Conservation (phyloP, 2,329 filamentous ascomycete genomes). For the Aspergillus versicolor region DNA sequence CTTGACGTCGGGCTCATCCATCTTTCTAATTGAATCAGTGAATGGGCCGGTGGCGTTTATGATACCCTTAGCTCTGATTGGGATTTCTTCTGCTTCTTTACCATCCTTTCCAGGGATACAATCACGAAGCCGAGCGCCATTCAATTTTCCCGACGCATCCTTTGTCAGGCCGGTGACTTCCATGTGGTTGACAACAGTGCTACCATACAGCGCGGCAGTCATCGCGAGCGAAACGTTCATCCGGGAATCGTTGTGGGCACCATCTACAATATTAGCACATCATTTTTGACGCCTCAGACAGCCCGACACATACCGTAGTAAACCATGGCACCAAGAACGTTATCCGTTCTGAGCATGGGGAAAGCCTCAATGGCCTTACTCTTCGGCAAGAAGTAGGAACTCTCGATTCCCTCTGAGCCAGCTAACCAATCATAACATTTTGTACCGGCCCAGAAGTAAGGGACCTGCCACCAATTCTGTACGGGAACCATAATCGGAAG, state of each 20-base stretch:
- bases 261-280: constrained; percentile 53
- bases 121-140: constrained; percentile 72
- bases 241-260: constrained; percentile 85
- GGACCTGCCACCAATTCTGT: constrained; percentile 80
- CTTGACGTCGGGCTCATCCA: constrained; percentile 70
- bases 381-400: constrained; percentile 81
- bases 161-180: constrained; percentile 77
- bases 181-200: constrained; percentile 78
- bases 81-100: constrained; percentile 61
- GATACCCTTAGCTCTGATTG: constrained; percentile 73
- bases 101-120: constrained; percentile 66
- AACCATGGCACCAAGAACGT: constrained; percentile 76
- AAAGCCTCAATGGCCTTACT: constrained; percentile 85
- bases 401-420: constrained; percentile 83
- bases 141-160: constrained; percentile 69
- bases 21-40: constrained; percentile 79
- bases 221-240: constrained; percentile 90
- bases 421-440: constrained; percentile 85
- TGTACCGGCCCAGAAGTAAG: constrained; percentile 68
- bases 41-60: constrained; percentile 90
- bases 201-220: constrained; percentile 83
- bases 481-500: constrained; percentile 81
- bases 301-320: constrained; percentile 65
- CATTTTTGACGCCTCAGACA: background rate
- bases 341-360: constrained; percentile 80